Evolutionary conservation across 1,139 yeast genomes (phyloP).

Genomic region (Blastobotrys apis): DNA sequence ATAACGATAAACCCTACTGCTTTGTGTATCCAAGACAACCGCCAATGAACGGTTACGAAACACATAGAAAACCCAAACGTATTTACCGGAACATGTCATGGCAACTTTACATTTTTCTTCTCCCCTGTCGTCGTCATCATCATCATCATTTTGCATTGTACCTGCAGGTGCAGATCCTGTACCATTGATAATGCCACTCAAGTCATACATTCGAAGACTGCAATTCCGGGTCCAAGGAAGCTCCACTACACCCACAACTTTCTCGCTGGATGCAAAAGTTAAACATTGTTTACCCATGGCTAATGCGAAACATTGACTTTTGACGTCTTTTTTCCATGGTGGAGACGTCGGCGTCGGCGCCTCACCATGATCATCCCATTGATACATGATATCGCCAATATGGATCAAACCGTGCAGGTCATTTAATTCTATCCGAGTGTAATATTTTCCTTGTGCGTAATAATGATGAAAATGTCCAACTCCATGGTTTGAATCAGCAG

Average conservation of each 20-base stretch:
- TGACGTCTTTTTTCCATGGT: constrained; percentile 19
- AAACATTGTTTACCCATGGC: constrained; percentile 15
- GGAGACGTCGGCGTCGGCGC: constrained; percentile 13
- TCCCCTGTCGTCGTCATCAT: too few species aligned
- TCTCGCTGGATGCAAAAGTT: constrained; percentile 20
- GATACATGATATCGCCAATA: constrained; percentile 17
- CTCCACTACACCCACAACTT: neutral
- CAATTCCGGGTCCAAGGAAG: constrained; percentile 4
- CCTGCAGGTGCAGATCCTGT: too few species aligned
- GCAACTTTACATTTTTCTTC: constrained; percentile 1
- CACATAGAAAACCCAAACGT: neutral
- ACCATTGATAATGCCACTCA: neutral
- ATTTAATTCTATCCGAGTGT: constrained; percentile 14
- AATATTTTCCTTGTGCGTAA: constrained; percentile 3
- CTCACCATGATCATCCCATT: constrained; percentile 16
- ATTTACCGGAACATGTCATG: neutral
- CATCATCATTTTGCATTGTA: too few species aligned
- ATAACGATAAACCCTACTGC: neutral
- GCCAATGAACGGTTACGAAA: neutral
- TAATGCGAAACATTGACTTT: constrained; percentile 18
- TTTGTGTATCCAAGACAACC: constrained; percentile 1
- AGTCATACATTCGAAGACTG: neutral
- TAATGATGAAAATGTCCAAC: constrained; percentile 19
- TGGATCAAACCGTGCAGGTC: constrained; percentile 5
- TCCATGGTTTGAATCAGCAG: constrained; percentile 11